Evolutionary conservation across 2,329 filamentous ascomycete genomes (phyloP).

Genomic region (Aspergillus niger): DNA sequence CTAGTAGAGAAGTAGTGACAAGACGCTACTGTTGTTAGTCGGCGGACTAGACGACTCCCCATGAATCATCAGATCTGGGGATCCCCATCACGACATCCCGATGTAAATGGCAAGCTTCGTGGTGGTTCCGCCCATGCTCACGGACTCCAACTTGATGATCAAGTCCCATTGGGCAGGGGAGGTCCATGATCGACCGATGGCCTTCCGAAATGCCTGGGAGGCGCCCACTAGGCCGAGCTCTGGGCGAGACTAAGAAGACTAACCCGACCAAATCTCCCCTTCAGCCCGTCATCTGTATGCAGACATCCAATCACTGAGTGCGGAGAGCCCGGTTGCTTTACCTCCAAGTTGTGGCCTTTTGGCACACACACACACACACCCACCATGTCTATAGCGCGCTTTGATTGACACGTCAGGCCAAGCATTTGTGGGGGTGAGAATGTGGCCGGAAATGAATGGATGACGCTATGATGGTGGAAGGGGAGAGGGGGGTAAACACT

Average conservation of each 20-base stretch:
- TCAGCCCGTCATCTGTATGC: conserved; percentile 4
- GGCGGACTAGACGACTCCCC: background rate
- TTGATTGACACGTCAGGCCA: conserved; percentile 8
- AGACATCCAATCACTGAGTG: conserved; percentile 1
- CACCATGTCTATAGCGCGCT: background rate
- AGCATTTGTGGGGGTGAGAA: background rate
- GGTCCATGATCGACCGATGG: conserved; percentile 9
- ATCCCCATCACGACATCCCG: conserved; percentile 12
- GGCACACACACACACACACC: background rate
- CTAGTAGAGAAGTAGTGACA: background rate
- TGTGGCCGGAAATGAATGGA: background rate
- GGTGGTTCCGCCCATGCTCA: conserved; percentile 1
- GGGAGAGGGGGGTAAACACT: background rate
- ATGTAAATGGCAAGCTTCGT: conserved; percentile 3
- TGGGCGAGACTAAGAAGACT: background rate
- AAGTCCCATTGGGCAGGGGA: background rate
- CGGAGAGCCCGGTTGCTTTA: background rate
- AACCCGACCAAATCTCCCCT: background rate
- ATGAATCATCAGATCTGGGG: conserved; percentile 9
- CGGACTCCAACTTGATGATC: conserved; percentile 4
- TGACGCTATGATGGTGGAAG: background rate
- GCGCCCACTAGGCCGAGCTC: background rate
- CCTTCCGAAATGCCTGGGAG: conserved; percentile 1
- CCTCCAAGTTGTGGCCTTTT: background rate
- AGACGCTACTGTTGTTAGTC: background rate